Evolutionary conservation across 176 grass and related monocot species (phyloP), one percentile per base, ranked within the genome.

Genomic region (Bonia amplexicaulis): DNA sequence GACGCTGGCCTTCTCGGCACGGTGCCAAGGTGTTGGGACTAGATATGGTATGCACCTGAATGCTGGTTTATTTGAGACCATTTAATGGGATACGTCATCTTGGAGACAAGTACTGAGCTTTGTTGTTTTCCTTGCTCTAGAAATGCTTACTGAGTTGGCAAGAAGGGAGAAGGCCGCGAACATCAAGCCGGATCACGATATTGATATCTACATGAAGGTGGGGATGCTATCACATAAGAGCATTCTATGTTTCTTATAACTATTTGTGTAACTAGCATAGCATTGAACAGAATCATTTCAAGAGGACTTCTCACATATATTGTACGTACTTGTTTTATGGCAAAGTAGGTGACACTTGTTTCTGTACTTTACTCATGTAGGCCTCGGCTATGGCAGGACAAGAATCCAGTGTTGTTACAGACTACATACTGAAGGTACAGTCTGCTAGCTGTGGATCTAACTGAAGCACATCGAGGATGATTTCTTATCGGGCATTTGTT

Each of bases 201-300:
- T 97, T 39, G 95, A 97, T 91, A 31, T 93, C 48, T 97, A 89
- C 80, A 97, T 97, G 94, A 96, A 96, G 91, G 94, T 96, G 77
- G 77, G 54, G 31, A 27, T 82, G 45, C 5, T 66, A 54, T 48
- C 29, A 2, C 68, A 59, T 59, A 59, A 73, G 19, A 49, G 5
- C 23, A 74, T 17, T n/a, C 10, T 55, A 6, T 71, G 29, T 9
- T 77, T 76, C 12, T 26, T 55, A 54, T 13, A 47, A 41, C 52
- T 82, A 27, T 71, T 23, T n/a, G 5, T 75, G 41, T 54, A 40
- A 7, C 31, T 76, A 69, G 33, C 27, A 54, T 74, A 72, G 79
- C 25, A 77, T 65, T 20, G 9, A 46, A 23, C 59, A 80, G 4
- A 48, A 62, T 57, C 14, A 59, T 83, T 74, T 74, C 46, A 86